Base-by-base conservation (phyloP, 2,329 filamentous ascomycete genomes). In the Neoscytalidium dimidiatum region DNA sequence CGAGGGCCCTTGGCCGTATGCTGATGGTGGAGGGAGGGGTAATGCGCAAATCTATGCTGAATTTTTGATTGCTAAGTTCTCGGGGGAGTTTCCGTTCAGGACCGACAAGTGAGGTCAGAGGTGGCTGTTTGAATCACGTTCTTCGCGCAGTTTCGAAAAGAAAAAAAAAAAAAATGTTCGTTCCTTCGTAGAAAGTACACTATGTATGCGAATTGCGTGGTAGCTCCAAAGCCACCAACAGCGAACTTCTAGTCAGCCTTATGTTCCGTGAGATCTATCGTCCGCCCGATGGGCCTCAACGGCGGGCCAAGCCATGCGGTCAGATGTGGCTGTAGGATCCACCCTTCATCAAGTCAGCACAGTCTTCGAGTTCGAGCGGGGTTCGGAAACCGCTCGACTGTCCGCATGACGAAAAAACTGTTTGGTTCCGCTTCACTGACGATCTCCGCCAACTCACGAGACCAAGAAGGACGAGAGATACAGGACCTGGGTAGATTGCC, bases 251-350 rank as follows among this genome's bases (percentile, higher is more conserved):
- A 44, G 38, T 44, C 53, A 41, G 35, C 35, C 53, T 58, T 58
- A 58, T 58, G 35, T n/a, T 28, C 31, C 31, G 53, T 58, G 21
- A 41, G 53, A 58, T 44, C 53, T 44, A 26, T 41, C 35, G 23
- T 21, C 5, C n/a, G 23, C 38, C 53, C 53, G 35, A 44, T 31
- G n/a, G 14, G 53, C 53, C 31, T 13, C n/a, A 43, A 44, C 31
- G 53, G 6, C 21, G 21, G 13, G 53, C 35, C 35, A 58, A 58
- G 38, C 23, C 35, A 58, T 58, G 53, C 53, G 14, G 53, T 58
- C 38, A 58, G 53, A 58, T 58, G 53, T 58, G 53, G 53, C 53
- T 29, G 38, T 58, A 58, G 35, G 53, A 58, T 58, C 21, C 53
- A 23, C 23, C 44, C 53, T 41, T 17, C 33, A 14, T 58, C 23